Base-by-base conservation (phyloP, 352 stramenopile species). In the Peronospora tabacina region DNA sequence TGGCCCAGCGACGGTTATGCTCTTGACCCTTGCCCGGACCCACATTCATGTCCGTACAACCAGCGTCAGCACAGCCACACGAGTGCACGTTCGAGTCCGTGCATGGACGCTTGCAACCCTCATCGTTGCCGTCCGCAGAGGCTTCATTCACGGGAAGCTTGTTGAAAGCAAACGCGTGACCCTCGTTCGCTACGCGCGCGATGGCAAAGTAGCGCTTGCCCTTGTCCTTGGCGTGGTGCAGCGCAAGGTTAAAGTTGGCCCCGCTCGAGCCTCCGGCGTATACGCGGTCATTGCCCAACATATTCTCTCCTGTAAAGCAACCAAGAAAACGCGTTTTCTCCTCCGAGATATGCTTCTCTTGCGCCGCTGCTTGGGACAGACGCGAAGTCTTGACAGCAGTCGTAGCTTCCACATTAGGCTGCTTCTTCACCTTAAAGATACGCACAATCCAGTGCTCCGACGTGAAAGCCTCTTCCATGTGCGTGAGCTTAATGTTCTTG, bases 401-500 rank as follows among this genome's bases (percentile, higher is more conserved):
- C 32, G 72, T 90, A 10, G 79, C 51, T 51, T 90, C 75, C n/a
- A 92, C 78, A 50, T 85, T 88, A 5, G 79, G 61, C 61, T 80
- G 72, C 60, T 87, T 90, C 70, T 96, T 95, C n/a, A 97, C 87
- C 67, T 93, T 92, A 67, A 87, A 97, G 49, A 97, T 97, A 55
- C 91, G 87, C 39, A 97, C 88, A 41, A 96, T 96, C 87, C 90
- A 97, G 70, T 97, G 87, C 66, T 97, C 86, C n/a, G 82, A 95
- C 51, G 86, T 97, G 62, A 97, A 97, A 1, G 85, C 87, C 58
- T 97, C 87, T 54, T 97, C 89, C 66, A 97, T 55, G 61, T 95
- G 85, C 32, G 78, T 90, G 36, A 97, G 66, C 50, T 82, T 74
- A 52, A 96, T 91, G 65, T 95, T 84, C 67, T 96, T 95, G 46